Conservation (phyloP, 495 filamentous ascomycete genomes). For the Lepidopterella palustris region DNA sequence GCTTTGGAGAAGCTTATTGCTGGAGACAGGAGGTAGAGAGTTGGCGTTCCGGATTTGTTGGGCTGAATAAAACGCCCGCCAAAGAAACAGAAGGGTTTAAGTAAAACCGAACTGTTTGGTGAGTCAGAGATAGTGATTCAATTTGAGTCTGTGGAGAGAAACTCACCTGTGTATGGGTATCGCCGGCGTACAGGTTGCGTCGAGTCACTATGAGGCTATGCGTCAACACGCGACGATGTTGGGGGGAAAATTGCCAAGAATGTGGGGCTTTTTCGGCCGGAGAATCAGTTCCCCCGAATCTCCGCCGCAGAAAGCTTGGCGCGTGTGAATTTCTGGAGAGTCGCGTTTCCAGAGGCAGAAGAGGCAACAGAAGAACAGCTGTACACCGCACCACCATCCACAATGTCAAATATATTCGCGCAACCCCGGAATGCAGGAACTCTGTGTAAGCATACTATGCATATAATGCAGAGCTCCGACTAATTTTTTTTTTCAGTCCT, state of each 20-base stretch:
- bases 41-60: not conserved
- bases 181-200: not conserved
- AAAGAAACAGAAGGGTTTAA: too few species aligned
- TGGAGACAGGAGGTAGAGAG: not conserved
- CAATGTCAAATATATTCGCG: slow-evolving; percentile 85
- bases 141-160: not conserved
- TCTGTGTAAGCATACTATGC: slow-evolving; percentile 52
- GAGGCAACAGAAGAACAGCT: slow-evolving; percentile 1
- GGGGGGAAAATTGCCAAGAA: not conserved
- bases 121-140: too few species aligned
- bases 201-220: not conserved
- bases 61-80: not conserved
- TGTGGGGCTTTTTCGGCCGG: not conserved
- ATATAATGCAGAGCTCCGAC: not conserved
- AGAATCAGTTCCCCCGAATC: not conserved
- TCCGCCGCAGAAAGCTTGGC: not conserved
- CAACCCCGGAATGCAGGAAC: slow-evolving; percentile 80
- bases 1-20: too few species aligned
- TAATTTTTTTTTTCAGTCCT: slow-evolving; percentile 51
- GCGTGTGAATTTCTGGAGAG: slow-evolving; percentile 2
- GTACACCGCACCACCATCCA: slow-evolving; percentile 24
- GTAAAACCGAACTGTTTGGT: too few species aligned
- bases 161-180: not conserved
- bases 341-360: slow-evolving; percentile 14
- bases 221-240: not conserved